phyloP scores from a whole-genome alignment of 306 rosid genomes.

The Morella rubra region DNA sequence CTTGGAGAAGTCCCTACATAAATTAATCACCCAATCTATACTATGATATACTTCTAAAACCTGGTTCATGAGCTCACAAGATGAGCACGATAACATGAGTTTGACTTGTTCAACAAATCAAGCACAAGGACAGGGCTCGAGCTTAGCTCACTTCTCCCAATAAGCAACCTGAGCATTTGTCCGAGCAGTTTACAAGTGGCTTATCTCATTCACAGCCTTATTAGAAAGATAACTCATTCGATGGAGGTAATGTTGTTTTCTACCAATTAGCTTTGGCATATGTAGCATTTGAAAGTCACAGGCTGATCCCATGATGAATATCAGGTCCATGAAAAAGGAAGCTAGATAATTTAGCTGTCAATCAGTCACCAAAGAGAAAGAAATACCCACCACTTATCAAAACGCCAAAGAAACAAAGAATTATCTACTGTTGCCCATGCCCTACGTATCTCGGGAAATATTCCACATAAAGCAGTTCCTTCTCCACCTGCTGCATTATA shows the following conservation, averaged over 20 bases:
- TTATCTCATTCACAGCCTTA: neutral
- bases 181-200: neutral
- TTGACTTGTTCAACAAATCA: neutral
- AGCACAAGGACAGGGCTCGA: neutral
- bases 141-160: neutral
- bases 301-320: neutral
- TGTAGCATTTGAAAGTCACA: neutral
- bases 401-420: slow-evolving; percentile 95
- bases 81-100: neutral
- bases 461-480: slow-evolving; percentile 95
- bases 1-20: neutral
- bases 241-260: neutral
- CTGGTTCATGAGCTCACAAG: neutral
- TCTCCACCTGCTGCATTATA: slow-evolving; percentile 96
- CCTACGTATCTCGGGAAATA: slow-evolving; percentile 88
- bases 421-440: slow-evolving; percentile 98
- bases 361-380: neutral
- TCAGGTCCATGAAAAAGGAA: slow-evolving; percentile 4
- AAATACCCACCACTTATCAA: slow-evolving; percentile 84
- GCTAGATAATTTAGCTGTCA: slow-evolving; percentile 10
- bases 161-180: neutral
- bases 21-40: neutral
- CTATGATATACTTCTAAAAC: neutral
- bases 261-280: neutral
- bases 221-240: neutral